Evolutionary conservation across 345 rosid genomes (phyloP).

Genomic region (Lepidium sativum): DNA sequence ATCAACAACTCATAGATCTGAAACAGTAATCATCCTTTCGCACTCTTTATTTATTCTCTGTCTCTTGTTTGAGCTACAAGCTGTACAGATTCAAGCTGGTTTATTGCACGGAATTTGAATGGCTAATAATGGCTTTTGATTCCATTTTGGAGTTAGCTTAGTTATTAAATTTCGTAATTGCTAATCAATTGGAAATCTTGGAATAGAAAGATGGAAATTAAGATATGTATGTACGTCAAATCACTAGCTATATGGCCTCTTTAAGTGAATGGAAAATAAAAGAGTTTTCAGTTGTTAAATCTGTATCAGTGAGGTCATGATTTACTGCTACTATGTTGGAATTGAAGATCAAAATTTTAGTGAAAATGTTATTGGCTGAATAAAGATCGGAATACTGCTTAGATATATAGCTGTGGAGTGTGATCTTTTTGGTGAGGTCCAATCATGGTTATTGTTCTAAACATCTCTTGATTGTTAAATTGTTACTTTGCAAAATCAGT

Average conservation of each 20-base stretch:
- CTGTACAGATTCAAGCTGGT: not conserved
- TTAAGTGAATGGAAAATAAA: not conserved
- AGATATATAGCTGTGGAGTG: not conserved
- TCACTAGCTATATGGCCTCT: not conserved
- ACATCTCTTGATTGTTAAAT: not conserved
- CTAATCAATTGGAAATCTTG: not conserved
- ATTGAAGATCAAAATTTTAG: not conserved
- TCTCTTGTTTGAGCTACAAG: not conserved
- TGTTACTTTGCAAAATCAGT: not conserved
- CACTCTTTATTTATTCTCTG: not conserved
- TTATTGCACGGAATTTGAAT: not conserved
- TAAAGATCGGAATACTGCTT: no score
- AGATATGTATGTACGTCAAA: not conserved
- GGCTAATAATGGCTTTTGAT: not conserved
- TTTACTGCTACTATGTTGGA: not conserved
- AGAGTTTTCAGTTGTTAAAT: not conserved
- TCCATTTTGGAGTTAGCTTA: not conserved
- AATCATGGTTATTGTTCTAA: not conserved
- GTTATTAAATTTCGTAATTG: not conserved
- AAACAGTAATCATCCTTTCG: constrained; percentile 36
- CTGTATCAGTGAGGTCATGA: not conserved
- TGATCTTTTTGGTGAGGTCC: not conserved
- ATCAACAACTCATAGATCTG: constrained; percentile 85
- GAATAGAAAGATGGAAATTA: not conserved
- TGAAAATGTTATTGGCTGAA: not conserved